A percentile compares a stretch with the other conserved stretches of the same genome.
Evolutionary conservation across 2,329 filamentous ascomycete genomes (phyloP).

Genomic region (Xylaria sp.): DNA sequence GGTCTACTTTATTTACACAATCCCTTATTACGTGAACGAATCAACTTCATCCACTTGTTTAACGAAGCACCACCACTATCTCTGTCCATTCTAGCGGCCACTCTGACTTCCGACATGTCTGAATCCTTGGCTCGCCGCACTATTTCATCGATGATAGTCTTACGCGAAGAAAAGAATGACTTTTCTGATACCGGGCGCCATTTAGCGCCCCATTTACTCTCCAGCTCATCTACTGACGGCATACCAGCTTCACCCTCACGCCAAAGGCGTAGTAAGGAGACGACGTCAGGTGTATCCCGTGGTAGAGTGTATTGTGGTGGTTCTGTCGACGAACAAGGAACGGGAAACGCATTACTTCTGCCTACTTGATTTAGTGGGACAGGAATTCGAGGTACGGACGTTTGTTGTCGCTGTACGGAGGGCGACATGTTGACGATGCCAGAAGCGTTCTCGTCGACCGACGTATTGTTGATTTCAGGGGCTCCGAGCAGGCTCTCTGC

Average conservation of each 20-base stretch:
- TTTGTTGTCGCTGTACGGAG: too few species aligned
- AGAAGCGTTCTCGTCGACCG: too few species aligned
- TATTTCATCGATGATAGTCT: background rate
- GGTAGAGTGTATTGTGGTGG: background rate
- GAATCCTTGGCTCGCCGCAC: background rate
- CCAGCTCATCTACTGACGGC: background rate
- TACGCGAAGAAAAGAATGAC: background rate
- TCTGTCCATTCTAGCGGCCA: background rate
- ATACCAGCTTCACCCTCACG: background rate
- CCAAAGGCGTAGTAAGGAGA: background rate
- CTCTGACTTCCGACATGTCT: background rate
- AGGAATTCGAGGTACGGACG: too few species aligned
- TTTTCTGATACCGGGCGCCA: background rate
- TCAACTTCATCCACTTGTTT: constrained; percentile 1
- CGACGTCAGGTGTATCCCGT: background rate
- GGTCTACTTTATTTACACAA: too few species aligned
- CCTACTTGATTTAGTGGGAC: too few species aligned
- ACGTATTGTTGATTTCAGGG: too few species aligned
- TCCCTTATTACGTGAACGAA: background rate
- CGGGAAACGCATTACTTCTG: background rate
- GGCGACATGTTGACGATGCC: too few species aligned
- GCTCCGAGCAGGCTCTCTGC: too few species aligned
- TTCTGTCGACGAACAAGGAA: background rate
- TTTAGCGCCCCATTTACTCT: background rate
- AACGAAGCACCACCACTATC: background rate